Conservation (phyloP, 371 early-diverging fungal genomes). For the Mortierella sp. region DNA sequence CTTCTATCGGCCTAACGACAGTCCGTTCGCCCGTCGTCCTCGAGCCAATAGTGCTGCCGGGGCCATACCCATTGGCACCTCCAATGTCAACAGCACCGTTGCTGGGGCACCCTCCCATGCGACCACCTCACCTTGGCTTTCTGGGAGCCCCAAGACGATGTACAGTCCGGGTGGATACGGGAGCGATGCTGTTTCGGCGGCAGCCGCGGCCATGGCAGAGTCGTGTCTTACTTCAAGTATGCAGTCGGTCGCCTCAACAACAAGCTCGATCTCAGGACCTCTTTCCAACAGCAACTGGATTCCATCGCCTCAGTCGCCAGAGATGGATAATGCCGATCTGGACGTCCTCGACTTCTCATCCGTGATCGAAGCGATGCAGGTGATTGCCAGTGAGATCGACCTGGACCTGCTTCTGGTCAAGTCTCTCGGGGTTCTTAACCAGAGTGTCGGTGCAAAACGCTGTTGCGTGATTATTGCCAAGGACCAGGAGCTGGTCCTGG, state of each 20-base stretch:
- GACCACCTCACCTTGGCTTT: slow-evolving; percentile 41
- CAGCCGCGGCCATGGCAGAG: slow-evolving; percentile 43
- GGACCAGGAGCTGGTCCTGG: slow-evolving; percentile 36
- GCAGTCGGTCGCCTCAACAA: neutral
- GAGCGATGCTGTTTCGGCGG: slow-evolving; percentile 33
- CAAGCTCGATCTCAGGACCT: neutral
- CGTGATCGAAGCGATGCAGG: slow-evolving; percentile 58
- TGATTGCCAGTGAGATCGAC: slow-evolving; percentile 54
- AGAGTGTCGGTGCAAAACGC: slow-evolving; percentile 43
- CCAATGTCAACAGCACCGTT: neutral
- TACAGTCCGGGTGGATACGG: slow-evolving; percentile 39
- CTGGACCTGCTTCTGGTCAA: slow-evolving; percentile 48
- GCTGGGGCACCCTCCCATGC: slow-evolving; percentile 2
- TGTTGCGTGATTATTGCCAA: slow-evolving; percentile 49
- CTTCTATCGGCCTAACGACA: slow-evolving; percentile 34
- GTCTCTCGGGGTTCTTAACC: slow-evolving; percentile 49
- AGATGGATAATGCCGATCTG: slow-evolving; percentile 47
- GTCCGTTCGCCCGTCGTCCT: neutral
- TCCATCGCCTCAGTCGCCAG: slow-evolving; percentile 37
- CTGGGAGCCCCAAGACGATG: slow-evolving; percentile 36
- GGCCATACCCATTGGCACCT: neutral
- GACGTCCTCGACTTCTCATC: slow-evolving; percentile 55
- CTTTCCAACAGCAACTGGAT: neutral
- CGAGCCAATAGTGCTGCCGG: neutral
- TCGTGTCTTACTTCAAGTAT: slow-evolving; percentile 20